Base-by-base conservation (phyloP, 805 yeast species). In the Starmerella kuoi region DNA sequence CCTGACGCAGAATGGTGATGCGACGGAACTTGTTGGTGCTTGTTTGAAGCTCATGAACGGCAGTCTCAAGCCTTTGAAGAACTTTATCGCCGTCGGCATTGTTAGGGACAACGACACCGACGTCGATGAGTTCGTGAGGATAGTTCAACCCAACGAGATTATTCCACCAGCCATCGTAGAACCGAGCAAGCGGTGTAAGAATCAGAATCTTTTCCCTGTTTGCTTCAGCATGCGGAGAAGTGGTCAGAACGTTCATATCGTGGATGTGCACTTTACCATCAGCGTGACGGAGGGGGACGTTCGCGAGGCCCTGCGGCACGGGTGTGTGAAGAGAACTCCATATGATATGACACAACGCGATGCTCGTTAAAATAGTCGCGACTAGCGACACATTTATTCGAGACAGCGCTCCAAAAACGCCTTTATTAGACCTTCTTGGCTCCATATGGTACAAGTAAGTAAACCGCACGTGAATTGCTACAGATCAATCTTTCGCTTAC, bases 71-170 rank as follows among this genome's bases (percentile, higher is more conserved):
- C 50, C 69, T 63, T 53, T 72, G 70, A 53, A 88, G 66, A 0
- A 94, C 93, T 17, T 59, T 60, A 61, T 87, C 95, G 28, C 97
- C 99, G 37, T 81, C 82, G 15, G 67, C 61, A 26, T 76, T 74
- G 54, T 94, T 69, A 44, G 99, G 97, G 31, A 87, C 70, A 39
- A 91, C 88, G 59, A 91, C 87, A 0, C 97, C 98, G 40, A 91
- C 68, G 54, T 87, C 93, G 38, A 88, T 70, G 48, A 82, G 70
- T 38, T 76, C 77, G 60, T 88, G 81, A 41, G 95, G 96, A 60
- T 91, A 91, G 18, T 76, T 66, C 53, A 91, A 64, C 51, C 69
- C 69, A 46, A 80, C 61, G 46, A 91, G 63, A 60, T 91, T 91
- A 30, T 73, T 73, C 97, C 97, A 91, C 65, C 86, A 91, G 50